Evolutionary conservation across 208 protist genomes (phyloP).

Genomic region (Leishmania tarentolae): DNA sequence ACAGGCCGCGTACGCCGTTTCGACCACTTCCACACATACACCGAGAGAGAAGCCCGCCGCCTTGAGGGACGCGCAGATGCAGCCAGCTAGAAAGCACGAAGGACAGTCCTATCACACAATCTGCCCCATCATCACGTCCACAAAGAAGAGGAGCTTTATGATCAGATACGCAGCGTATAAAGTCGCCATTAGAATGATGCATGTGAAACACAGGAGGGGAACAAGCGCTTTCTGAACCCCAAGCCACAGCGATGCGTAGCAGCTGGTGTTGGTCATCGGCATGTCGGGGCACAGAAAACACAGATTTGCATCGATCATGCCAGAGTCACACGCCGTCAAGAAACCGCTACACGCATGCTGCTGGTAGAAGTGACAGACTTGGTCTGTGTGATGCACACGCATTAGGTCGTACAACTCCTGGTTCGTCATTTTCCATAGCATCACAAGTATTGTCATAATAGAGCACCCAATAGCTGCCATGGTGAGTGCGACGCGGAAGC

Average conservation of each 20-base stretch:
- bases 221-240: background rate
- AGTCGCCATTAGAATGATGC: background rate
- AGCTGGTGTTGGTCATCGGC: background rate
- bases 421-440: background rate
- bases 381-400: background rate
- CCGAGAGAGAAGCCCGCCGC: background rate
- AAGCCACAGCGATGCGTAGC: constrained; percentile 3
- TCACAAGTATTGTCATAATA: background rate
- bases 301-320: background rate
- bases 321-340: background rate
- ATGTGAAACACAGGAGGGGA: constrained; percentile 15
- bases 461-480: background rate
- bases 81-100: background rate
- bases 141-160: background rate
- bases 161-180: constrained; percentile 14
- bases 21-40: background rate
- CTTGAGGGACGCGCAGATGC: background rate
- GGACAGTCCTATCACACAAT: background rate
- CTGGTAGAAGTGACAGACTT: constrained; percentile 16
- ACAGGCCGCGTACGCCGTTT: no score
- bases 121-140: background rate
- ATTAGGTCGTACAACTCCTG: background rate
- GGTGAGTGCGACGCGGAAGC: background rate
- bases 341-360: constrained; percentile 16
- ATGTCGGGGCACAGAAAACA: background rate